Evolutionary conservation across 2,329 filamentous ascomycete genomes (phyloP).

Genomic region (Huntiella abstrusa): DNA sequence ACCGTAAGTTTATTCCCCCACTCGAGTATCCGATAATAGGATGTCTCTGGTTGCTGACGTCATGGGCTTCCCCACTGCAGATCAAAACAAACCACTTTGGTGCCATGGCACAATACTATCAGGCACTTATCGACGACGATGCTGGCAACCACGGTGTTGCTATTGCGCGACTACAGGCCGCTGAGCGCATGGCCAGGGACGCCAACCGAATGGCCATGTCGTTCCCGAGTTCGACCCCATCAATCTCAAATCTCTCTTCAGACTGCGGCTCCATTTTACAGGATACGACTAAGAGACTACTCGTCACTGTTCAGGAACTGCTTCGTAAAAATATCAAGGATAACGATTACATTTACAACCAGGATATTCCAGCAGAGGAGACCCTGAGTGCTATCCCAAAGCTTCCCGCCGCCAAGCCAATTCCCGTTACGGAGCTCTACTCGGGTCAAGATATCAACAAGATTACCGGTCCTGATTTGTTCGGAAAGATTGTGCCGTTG

Average conservation of each 20-base stretch:
- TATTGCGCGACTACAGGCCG: constrained; percentile 64
- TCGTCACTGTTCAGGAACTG: constrained; percentile 63
- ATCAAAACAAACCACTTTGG: constrained; percentile 66
- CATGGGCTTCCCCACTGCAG: constrained; percentile 19
- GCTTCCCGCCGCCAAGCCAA: constrained; percentile 85
- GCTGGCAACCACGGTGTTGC: constrained; percentile 71
- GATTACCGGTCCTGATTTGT: constrained; percentile 92
- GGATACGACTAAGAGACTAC: constrained; percentile 72
- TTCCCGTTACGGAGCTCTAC: constrained; percentile 90
- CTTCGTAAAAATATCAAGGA: constrained; percentile 63
- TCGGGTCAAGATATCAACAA: constrained; percentile 92
- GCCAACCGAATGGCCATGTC: constrained; percentile 56
- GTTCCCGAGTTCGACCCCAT: constrained; percentile 62
- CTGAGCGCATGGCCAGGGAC: constrained; percentile 60
- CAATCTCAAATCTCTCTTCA: constrained; percentile 64
- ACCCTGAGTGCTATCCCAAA: constrained; percentile 69
- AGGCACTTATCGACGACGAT: constrained; percentile 79
- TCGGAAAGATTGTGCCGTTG: constrained; percentile 89
- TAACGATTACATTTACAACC: constrained; percentile 97
- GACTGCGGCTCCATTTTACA: constrained; percentile 57
- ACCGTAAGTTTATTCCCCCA: constrained; percentile 37
- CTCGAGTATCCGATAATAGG: neutral
- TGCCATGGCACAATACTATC: constrained; percentile 82
- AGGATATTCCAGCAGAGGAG: constrained; percentile 72
- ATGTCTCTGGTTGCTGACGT: constrained; percentile 1